A percentile compares a stretch with the other conserved stretches of the same genome.
Evolutionary conservation across 306 rosid genomes (phyloP).

Genomic region (Corylus heterophylla): DNA sequence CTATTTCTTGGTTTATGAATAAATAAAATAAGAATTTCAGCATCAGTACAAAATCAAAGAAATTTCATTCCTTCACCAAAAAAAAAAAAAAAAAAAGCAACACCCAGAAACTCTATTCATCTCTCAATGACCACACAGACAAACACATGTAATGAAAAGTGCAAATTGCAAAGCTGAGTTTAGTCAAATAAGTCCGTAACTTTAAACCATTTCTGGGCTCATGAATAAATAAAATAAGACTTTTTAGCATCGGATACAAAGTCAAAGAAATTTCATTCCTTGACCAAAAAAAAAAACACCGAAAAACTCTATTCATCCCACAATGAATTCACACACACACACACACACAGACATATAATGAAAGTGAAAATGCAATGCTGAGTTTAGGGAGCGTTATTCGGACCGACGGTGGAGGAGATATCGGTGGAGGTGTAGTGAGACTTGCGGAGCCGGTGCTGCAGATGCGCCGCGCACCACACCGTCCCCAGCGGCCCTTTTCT

Average conservation of each 20-base stretch:
- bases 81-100: too few species aligned
- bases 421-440: conserved; percentile 71
- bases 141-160: neutral
- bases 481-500: conserved; percentile 87
- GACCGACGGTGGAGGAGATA: conserved; percentile 70
- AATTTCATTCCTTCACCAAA: neutral
- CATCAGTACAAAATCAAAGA: neutral
- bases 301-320: too few species aligned
- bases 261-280: neutral
- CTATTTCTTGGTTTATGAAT: neutral
- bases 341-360: neutral
- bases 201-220: neutral
- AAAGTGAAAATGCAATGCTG: neutral
- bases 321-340: neutral
- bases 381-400: conserved; percentile 7
- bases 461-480: conserved; percentile 94
- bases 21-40: neutral
- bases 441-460: conserved; percentile 80
- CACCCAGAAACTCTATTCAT: too few species aligned
- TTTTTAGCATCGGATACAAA: neutral
- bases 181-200: neutral
- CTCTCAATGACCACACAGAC: neutral
- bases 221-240: neutral
- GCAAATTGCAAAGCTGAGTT: neutral
- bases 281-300: too few species aligned